Evolutionary conservation across 129 eudicot genomes (phyloP), one percentile per base, ranked within the genome.

Genomic region (Cynara cardunculus): DNA sequence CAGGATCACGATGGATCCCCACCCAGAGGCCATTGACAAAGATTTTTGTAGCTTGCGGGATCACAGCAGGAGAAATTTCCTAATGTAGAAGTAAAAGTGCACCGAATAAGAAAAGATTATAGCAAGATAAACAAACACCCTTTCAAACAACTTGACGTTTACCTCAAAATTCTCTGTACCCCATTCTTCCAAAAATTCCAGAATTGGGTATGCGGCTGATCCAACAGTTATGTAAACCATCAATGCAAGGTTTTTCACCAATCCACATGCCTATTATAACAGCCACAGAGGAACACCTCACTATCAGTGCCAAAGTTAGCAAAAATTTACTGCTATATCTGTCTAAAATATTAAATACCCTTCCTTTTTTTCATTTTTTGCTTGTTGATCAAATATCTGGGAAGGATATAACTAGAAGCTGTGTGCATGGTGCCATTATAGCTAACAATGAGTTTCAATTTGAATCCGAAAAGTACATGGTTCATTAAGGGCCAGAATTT

Each of bases 101-200:
- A 10, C 5, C 34, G 22, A 31, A 3, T 30, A 61, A 62, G 73
- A 77, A 32, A 3, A 27, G n/a, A 30, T 61, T 14, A 16, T 49
- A 32, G 1, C 11, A 10, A 18, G 21, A 41, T 76, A 25, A 76
- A 73, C 25, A 56, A 76, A 73, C 25, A 56, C 49, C 65, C 0
- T 12, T 77, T 64, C 3, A 18, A 64, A 41, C 8, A 78, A 49
- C 13, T n/a, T 56, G 18, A 75, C 76, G 76, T 72, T 82, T 70
- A 93, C 99, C 94, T 95, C 99, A 70, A 95, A 95, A 81, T 95
- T 95, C 69, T 95, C 99, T 11, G 99, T 95, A 69, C 99, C 96
- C 99, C 99, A 95, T 79, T 95, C 99, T 82, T 95, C 99, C 83
- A 95, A 88, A 84, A 95, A 95, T 53, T 95, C 99, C 28, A 95